phyloP scores from a whole-genome alignment of 2,329 filamentous ascomycete species.

The Cladobotryum mycophilum region DNA sequence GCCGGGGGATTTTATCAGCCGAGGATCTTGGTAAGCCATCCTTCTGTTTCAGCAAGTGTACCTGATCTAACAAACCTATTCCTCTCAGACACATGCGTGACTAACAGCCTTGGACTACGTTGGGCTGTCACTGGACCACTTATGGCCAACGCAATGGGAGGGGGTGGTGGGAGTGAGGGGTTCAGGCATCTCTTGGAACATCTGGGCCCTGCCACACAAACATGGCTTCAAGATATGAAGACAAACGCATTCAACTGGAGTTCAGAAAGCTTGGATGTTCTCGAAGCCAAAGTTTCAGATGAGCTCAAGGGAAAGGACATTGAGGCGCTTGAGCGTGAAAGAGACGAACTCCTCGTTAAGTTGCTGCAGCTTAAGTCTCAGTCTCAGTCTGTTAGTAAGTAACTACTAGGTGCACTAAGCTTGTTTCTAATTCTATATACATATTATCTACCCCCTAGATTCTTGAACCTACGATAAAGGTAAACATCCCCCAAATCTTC shows the following conservation, averaged over 20 bases:
- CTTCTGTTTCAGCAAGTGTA: too few species aligned
- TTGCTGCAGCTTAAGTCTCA: background rate
- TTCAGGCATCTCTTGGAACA: slow-evolving; percentile 16
- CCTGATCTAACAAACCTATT: too few species aligned
- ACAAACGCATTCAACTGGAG: background rate
- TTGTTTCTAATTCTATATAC: too few species aligned
- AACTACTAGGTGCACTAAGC: too few species aligned
- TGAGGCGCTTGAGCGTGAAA: background rate
- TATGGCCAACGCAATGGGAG: slow-evolving; percentile 12
- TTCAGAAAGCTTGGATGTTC: background rate
- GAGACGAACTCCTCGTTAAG: background rate
- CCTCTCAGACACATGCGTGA: slow-evolving; percentile 13
- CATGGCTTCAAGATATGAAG: slow-evolving; percentile 10
- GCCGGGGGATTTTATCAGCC: slow-evolving; percentile 24
- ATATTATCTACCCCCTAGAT: too few species aligned
- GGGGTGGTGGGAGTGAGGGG: slow-evolving; percentile 17
- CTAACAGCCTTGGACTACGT: slow-evolving; percentile 13
- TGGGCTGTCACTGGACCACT: slow-evolving; percentile 12
- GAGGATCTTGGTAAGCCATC: slow-evolving; percentile 17
- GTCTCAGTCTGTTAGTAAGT: too few species aligned
- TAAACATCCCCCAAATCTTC: too few species aligned
- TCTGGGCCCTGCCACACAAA: slow-evolving; percentile 8
- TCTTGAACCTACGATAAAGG: too few species aligned
- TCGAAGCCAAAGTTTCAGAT: background rate
- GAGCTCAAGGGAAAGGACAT: background rate